Percentiles rank a stretch among this genome's conserved stretches.
These are phyloP conservation scores for Globisporangium echinulatum DNA, from an alignment of 352 stramenopile genomes.

Conservation along the genomic window DNA sequence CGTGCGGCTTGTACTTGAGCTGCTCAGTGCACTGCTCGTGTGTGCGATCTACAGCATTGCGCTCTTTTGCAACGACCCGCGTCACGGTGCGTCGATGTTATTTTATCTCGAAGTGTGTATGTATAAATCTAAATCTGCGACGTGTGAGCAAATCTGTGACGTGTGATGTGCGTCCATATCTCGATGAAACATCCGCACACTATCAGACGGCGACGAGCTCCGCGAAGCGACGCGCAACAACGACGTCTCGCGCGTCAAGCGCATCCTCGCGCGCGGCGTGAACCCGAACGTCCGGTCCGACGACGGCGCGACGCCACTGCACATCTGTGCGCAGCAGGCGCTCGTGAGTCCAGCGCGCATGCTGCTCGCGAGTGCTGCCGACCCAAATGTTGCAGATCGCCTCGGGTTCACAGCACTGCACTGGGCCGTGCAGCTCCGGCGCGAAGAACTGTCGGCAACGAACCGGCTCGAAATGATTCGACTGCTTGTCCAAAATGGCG, in stretches of 20 bases:
- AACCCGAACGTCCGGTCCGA: conserved; percentile 38
- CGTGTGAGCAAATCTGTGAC: too few relatives aligned
- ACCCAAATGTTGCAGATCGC: conserved; percentile 50
- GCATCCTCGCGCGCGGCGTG: conserved; percentile 55
- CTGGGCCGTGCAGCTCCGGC: conserved; percentile 76
- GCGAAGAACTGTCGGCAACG: conserved; percentile 55
- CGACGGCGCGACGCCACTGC: conserved; percentile 65
- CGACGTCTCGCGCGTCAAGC: conserved; percentile 50
- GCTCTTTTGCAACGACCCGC: conserved; percentile 61
- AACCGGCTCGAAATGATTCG: conserved; percentile 72
- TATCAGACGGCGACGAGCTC: conserved; percentile 65
- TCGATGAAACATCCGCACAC: too few relatives aligned
- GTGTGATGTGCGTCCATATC: background rate
- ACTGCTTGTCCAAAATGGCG: conserved; percentile 54
- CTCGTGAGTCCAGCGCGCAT: conserved; percentile 45
- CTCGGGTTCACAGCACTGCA: conserved; percentile 74
- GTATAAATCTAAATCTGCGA: too few relatives aligned
- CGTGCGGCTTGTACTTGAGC: conserved; percentile 34
- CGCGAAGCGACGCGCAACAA: conserved; percentile 70
- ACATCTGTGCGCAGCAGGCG: conserved; percentile 76
- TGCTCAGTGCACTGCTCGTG: conserved; percentile 39
- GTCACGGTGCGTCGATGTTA: conserved; percentile 36
- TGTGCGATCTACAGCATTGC: conserved; percentile 53
- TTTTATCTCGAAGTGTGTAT: too few relatives aligned
- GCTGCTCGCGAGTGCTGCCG: conserved; percentile 56